Evolutionary conservation across 306 rosid species (phyloP), one percentile per base, ranked within the genome.

Genomic region (Dryas drummondii): DNA sequence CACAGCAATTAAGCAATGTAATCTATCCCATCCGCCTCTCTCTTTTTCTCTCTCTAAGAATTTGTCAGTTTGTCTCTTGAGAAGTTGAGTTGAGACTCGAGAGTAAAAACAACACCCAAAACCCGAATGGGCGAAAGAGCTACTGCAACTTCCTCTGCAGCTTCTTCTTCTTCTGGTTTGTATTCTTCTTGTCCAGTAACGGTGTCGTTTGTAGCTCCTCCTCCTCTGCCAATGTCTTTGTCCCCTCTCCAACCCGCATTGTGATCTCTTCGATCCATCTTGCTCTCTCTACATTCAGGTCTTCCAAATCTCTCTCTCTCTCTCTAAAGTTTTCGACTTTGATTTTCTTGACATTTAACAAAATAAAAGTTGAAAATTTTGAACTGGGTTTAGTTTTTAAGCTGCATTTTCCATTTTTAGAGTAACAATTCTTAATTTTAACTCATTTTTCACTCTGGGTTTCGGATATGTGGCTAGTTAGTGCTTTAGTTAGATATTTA

Each of bases 91-190:
- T 49, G 9, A 54, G 60, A 11, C 4, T 19, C 27, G 78, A 6
- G 82, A 47, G 70, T 64, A 11, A 67, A 71, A 72, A 77, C 76
- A 67, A 71, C 72, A 77, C 76, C 42, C 76, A 32, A 86, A 91
- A 91, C 37, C 8, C 41, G n/a, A 55, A 54, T 70, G 76, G 93
- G 93, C 83, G 90, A 87, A 84, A 72, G 85, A 83, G 84, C 85
- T 85, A 66, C 93, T 82, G 84, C 97, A 81, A 76, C 93, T 91
- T 82, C 96, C 82, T 87, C 91, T 86, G 10, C 83, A 62, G 13
- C 88, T 88, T 42, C 90, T 75, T 49, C 72, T 53, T 40, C 79
- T 45, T 51, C 69, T 65, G 26, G 76, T 76, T 27, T 46, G 64
- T 56, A 59, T n/a, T 72, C 57, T 26, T 9, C 32, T 72, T 60